Conservation (phyloP, 2,329 filamentous ascomycete genomes). For the Curvularia lunata region DNA sequence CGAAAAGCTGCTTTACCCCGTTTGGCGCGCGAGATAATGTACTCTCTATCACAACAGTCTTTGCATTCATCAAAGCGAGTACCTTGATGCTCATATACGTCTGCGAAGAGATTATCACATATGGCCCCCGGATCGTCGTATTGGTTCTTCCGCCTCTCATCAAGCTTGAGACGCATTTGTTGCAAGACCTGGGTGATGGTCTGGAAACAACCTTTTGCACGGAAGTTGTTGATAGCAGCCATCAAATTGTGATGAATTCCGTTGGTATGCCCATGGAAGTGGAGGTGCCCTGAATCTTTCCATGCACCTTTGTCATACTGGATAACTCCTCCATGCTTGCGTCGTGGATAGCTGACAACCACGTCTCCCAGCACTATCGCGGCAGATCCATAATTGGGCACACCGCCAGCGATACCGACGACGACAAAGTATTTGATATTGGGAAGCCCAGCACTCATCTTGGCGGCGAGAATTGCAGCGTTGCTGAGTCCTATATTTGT, state of each 20-base stretch:
- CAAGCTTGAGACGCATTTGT: constrained; percentile 1
- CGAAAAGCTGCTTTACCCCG: constrained; percentile 12
- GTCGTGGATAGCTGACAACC: constrained; percentile 25
- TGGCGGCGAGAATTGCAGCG: constrained; percentile 17
- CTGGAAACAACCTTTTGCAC: constrained; percentile 7
- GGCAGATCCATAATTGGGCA: constrained; percentile 22
- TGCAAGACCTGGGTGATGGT: neutral
- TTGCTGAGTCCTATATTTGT: constrained; percentile 4
- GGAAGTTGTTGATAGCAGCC: constrained; percentile 17
- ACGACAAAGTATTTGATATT: constrained; percentile 24
- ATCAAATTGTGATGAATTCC: constrained; percentile 16
- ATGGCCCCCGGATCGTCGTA: constrained; percentile 17
- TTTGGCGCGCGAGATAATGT: constrained; percentile 5
- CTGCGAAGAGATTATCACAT: constrained; percentile 17
- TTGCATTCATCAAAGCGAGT: constrained; percentile 15
- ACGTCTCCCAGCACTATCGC: constrained; percentile 32
- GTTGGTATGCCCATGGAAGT: constrained; percentile 16
- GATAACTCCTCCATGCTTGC: constrained; percentile 26
- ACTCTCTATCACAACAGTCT: constrained; percentile 14
- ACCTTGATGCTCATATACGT: constrained; percentile 14
- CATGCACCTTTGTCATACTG: constrained; percentile 28
- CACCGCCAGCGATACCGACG: constrained; percentile 32
- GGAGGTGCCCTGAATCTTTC: constrained; percentile 16
- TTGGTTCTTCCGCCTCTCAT: constrained; percentile 9
- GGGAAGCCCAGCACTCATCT: constrained; percentile 20